Evolutionary conservation across 352 stramenopile genomes (phyloP), one percentile per base, ranked within the genome.

Genomic region (Pythium myriotylum): DNA sequence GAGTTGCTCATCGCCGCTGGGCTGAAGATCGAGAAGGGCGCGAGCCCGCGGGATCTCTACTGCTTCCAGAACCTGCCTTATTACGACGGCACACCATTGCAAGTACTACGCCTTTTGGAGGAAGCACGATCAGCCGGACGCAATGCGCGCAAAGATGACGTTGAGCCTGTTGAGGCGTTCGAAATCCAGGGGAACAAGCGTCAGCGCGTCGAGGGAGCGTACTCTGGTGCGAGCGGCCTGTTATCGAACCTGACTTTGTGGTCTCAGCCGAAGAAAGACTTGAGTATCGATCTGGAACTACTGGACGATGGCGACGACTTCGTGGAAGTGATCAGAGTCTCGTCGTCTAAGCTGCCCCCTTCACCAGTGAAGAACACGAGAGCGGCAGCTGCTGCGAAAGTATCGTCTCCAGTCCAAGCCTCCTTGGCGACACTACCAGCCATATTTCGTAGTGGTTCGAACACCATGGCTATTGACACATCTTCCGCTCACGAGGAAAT

Each of bases 61-160:
- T 84, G 72, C 54, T 79, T 81, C 42, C 47, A 59, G 48, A 54
- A 72, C 10, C 32, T 76, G 5, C 26, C 59, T 1, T 65, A 54
- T 17, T 68, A 59, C 32, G 64, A 73, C 29, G 75, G 70, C 22
- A 48, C 69, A 49, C 40, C 54, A 12, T 54, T 79, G 27, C 54
- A 72, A 27, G 67, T 79, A 29, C 42, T 81, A 54, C 66, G 66
- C 1, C 49, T 65, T 35, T 45, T 73, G 4, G 54, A 70, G 22
- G 66, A 73, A 37, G 56, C 41, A 7, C 54, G 54, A 4, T 43
- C 37, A 16, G 39, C 39, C 16, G 54, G 47, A 14, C 53, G 54
- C 20, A 43, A 45, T 10, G 23, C 59, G 46, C 37, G n/a, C 24
- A 20, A 29, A 8, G 40, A 40, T 16, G 37, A 29, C 12, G 19